phyloP scores from a whole-genome alignment of 768 basidiomycete species.

The Boletus edulis region DNA sequence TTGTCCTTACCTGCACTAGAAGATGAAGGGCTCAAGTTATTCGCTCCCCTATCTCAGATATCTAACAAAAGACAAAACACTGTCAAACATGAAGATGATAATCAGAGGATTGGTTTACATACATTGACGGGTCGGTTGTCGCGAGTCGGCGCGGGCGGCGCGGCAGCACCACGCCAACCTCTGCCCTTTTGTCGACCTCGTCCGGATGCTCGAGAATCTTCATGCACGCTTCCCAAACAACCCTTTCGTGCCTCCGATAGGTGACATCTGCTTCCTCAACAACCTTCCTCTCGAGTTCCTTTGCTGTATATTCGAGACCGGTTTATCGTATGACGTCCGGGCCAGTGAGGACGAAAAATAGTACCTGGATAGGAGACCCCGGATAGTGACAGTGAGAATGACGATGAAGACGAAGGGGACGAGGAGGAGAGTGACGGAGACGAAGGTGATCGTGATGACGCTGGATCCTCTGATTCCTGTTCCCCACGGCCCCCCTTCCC shows the following conservation, averaged over 20 bases:
- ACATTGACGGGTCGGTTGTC: too few relatives aligned
- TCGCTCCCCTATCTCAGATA: too few relatives aligned
- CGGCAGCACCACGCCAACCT: too few relatives aligned
- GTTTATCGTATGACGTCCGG: slow-evolving; percentile 39
- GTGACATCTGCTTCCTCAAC: slow-evolving; percentile 45
- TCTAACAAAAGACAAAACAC: too few relatives aligned
- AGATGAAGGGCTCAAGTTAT: too few relatives aligned
- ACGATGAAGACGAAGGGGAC: not conserved
- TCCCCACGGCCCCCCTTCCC: not conserved
- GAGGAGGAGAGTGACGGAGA: not conserved
- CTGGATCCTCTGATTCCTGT: too few relatives aligned
- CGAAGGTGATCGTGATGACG: not conserved
- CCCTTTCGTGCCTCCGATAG: slow-evolving; percentile 45
- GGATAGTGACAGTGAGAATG: not conserved
- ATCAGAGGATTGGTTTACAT: too few relatives aligned
- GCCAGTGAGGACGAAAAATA: slow-evolving; percentile 35
- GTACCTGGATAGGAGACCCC: slow-evolving; percentile 13
- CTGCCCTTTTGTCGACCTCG: too few relatives aligned
- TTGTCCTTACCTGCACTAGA: too few relatives aligned
- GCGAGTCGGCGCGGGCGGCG: too few relatives aligned
- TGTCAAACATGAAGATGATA: too few relatives aligned
- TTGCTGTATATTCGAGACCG: slow-evolving; percentile 52
- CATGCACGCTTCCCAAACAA: slow-evolving; percentile 39
- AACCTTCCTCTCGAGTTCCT: slow-evolving; percentile 56
- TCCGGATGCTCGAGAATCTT: too few relatives aligned